These are phyloP conservation scores for Selaginella tamariscina DNA, from an alignment of 75 land plant species.

Conservation along the genomic window DNA sequence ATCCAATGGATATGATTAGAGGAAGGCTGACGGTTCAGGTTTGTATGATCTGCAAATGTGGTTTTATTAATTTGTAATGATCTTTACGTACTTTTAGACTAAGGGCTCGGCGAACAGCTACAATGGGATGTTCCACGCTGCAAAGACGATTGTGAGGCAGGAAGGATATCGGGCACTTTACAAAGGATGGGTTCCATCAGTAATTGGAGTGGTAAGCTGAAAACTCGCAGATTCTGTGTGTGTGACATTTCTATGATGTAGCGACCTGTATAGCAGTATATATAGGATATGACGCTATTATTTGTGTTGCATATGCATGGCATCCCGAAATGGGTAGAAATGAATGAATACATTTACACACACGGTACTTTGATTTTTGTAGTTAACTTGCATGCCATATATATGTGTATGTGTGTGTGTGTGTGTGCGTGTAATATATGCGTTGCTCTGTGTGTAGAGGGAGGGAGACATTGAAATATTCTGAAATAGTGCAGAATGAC, in stretches of 20 bases:
- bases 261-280: too few species aligned
- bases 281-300: too few species aligned
- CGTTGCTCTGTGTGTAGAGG: too few species aligned
- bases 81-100: slow-evolving; percentile 34
- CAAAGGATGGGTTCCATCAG: slow-evolving; percentile 96
- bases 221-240: background rate
- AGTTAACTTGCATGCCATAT: too few species aligned
- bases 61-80: background rate
- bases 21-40: slow-evolving; percentile 96
- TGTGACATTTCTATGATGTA: background rate
- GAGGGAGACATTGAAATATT: too few species aligned
- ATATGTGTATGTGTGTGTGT: too few species aligned
- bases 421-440: too few species aligned
- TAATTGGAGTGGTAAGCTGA: slow-evolving; percentile 78
- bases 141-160: slow-evolving; percentile 44
- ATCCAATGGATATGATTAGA: slow-evolving; percentile 96
- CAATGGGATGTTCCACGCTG: slow-evolving; percentile 81
- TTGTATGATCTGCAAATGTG: background rate
- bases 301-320: too few species aligned
- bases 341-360: too few species aligned
- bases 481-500: too few species aligned
- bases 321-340: too few species aligned
- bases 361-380: too few species aligned
- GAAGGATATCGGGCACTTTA: slow-evolving; percentile 79
- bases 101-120: slow-evolving; percentile 73